A percentile compares a stretch with the other conserved stretches of the same genome.
Conservation (phyloP, 306 rosid genomes). For the Prunus mira region DNA sequence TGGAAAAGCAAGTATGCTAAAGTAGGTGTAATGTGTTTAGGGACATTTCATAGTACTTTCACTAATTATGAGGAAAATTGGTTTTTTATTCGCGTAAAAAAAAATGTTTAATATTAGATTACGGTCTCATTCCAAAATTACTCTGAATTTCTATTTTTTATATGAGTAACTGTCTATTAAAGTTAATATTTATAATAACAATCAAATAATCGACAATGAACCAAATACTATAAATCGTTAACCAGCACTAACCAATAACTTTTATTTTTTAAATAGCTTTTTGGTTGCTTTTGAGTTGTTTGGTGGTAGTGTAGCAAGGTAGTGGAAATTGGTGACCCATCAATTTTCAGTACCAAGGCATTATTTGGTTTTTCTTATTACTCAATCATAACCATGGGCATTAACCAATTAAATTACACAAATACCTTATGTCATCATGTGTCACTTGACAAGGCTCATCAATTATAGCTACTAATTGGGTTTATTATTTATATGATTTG, state of each 20-base stretch:
- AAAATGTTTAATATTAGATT: too few relatives aligned
- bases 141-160: too few relatives aligned
- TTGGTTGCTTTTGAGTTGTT: background rate
- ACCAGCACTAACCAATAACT: too few relatives aligned
- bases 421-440: background rate
- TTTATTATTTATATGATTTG: background rate
- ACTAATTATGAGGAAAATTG: background rate
- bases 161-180: too few relatives aligned
- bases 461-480: background rate
- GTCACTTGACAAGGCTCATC: constrained; percentile 4
- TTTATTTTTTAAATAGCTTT: too few relatives aligned
- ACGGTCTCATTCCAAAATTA: too few relatives aligned
- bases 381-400: background rate
- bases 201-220: too few relatives aligned
- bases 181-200: too few relatives aligned
- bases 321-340: constrained; percentile 4
- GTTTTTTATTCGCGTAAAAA: background rate
- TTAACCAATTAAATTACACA: background rate
- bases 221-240: too few relatives aligned
- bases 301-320: background rate
- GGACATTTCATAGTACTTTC: background rate
- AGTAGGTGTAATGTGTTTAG: background rate
- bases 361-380: background rate
- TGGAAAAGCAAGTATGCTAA: constrained; percentile 1
- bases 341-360: background rate